phyloP scores from a whole-genome alignment of 352 stramenopile genomes.

The Globisporangium sylvaticum region DNA sequence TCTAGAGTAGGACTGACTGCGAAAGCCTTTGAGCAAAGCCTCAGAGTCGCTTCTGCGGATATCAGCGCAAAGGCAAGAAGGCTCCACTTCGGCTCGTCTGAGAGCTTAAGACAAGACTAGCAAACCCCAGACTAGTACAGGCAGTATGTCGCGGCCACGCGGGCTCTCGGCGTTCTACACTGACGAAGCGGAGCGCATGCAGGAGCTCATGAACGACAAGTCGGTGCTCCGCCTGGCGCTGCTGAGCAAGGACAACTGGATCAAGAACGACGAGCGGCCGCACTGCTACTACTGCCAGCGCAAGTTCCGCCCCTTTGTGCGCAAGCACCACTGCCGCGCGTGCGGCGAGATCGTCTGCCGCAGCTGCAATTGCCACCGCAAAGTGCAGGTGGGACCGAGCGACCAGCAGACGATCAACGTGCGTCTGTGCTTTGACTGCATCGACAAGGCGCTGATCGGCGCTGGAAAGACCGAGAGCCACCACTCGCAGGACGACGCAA shows the following conservation, averaged over 20 bases:
- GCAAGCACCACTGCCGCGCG: constrained; percentile 77
- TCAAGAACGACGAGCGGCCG: constrained; percentile 59
- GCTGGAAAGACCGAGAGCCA: constrained; percentile 17
- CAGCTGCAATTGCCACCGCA: constrained; percentile 59
- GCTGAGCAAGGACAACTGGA: constrained; percentile 67
- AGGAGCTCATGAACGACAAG: constrained; percentile 56
- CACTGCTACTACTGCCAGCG: constrained; percentile 78
- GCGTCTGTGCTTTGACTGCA: constrained; percentile 75
- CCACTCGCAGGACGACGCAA: constrained; percentile 8
- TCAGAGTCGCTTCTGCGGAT: constrained; percentile 1
- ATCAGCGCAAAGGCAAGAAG: neutral
- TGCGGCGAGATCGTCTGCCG: constrained; percentile 81
- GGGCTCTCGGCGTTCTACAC: constrained; percentile 46
- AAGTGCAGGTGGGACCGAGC: constrained; percentile 34
- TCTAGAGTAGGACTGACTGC: neutral
- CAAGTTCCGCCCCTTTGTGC: constrained; percentile 71
- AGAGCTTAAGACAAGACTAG: neutral
- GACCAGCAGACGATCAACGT: constrained; percentile 32
- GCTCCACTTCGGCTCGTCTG: neutral
- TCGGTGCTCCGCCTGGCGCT: constrained; percentile 44
- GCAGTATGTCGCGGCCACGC: constrained; percentile 23
- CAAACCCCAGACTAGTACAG: no score
- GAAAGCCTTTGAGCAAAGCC: neutral
- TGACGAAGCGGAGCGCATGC: constrained; percentile 53
- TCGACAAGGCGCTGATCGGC: constrained; percentile 60